Evolutionary conservation across 192 early-diverging fungal species (phyloP).

Genomic region (Backusella parvicylindrica): DNA sequence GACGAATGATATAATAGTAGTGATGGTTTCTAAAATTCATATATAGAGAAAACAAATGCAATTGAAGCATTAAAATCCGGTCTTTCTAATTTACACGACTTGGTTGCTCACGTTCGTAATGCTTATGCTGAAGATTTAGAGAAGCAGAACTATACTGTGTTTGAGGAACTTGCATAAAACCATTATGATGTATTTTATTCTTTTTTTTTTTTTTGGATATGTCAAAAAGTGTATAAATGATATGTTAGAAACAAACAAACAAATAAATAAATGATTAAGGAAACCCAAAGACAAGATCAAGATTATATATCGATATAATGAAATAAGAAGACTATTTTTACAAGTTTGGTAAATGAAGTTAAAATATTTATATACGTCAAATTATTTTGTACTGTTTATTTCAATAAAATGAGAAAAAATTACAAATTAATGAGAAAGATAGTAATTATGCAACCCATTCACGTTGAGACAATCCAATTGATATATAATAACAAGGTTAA

Average conservation of each 20-base stretch:
- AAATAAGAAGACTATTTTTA: too few species aligned
- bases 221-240: background rate
- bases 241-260: background rate
- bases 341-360: too few species aligned
- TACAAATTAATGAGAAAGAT: too few species aligned
- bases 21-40: background rate
- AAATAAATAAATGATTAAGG: background rate
- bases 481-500: too few species aligned
- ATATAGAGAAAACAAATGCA: conserved; percentile 69
- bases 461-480: too few species aligned
- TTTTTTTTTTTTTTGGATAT: background rate
- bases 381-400: too few species aligned
- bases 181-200: background rate
- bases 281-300: background rate
- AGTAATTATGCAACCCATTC: too few species aligned
- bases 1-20: background rate
- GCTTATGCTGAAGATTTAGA: conserved; percentile 59
- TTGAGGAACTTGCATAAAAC: conserved; percentile 20
- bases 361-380: too few species aligned
- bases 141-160: conserved; percentile 52
- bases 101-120: conserved; percentile 65
- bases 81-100: conserved; percentile 72
- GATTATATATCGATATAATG: too few species aligned
- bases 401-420: too few species aligned
- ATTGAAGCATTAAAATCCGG: conserved; percentile 85